Conservation (phyloP, 116 monocot genomes). For the Phalaenopsis hybrid region DNA sequence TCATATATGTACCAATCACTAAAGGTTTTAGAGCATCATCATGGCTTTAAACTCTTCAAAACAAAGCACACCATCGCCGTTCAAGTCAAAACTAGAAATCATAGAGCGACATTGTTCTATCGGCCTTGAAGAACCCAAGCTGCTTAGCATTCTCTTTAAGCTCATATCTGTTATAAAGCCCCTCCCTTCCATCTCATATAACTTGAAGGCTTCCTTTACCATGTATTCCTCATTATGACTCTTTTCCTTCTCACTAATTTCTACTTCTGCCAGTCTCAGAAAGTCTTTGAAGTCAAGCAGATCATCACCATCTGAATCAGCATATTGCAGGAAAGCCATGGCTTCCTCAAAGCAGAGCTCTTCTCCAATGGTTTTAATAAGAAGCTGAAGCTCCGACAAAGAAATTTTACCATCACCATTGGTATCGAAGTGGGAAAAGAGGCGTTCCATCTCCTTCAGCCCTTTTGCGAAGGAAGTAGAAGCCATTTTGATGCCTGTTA, state of each 20-base stretch:
- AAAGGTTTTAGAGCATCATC: neutral
- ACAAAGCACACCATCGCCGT: neutral
- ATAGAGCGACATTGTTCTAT: neutral
- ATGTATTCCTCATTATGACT: too few relatives aligned
- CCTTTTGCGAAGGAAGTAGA: neutral
- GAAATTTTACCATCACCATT: conserved; percentile 14
- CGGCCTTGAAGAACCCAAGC: neutral
- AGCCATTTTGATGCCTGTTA: neutral
- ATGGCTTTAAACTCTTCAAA: neutral
- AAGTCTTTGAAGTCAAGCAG: conserved; percentile 1
- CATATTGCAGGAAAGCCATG: neutral
- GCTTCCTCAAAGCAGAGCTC: neutral
- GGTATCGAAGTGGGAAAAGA: conserved; percentile 3
- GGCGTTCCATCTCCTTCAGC: neutral
- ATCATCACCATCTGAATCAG: conserved; percentile 5
- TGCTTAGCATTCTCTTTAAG: neutral
- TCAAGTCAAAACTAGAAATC: neutral
- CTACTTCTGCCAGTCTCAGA: too few relatives aligned
- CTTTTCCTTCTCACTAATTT: too few relatives aligned
- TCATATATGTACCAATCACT: too few relatives aligned
- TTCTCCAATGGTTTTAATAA: neutral
- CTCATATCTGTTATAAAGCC: neutral
- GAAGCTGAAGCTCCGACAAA: neutral
- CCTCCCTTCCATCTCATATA: neutral
- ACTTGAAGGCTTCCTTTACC: neutral